Evolutionary conservation across 2,329 filamentous ascomycete genomes (phyloP).

Genomic region (Nigrospora sphaerica): DNA sequence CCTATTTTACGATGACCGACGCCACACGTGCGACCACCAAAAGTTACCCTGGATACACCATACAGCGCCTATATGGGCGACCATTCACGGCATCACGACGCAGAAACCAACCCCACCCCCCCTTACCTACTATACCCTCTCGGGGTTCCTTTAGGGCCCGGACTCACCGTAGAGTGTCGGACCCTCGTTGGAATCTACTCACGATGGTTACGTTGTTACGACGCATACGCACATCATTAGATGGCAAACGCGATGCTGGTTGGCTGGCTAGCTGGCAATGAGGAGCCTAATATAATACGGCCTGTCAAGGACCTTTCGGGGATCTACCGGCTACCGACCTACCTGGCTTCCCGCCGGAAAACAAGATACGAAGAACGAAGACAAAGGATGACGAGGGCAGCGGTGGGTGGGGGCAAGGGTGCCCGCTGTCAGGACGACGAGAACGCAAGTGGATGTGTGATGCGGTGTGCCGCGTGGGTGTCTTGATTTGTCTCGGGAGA

Average conservation of each 20-base stretch:
- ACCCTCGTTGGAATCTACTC: conserved; percentile 17
- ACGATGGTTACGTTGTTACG: conserved; percentile 30
- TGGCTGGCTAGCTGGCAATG: conserved; percentile 6
- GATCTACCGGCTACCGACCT: no score
- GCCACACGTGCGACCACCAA: conserved; percentile 8
- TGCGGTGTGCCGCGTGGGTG: no score
- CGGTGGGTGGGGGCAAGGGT: no score
- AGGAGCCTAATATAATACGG: conserved; percentile 1
- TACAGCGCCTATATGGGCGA: conserved; percentile 27
- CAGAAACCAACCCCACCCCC: conserved; percentile 24
- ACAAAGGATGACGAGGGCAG: no score
- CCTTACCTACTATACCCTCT: conserved; percentile 2
- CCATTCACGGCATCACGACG: conserved; percentile 28
- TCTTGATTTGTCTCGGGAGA: no score
- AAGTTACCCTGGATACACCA: conserved; percentile 25
- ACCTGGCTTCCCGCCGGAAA: no score
- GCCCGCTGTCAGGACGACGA: no score
- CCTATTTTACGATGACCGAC: conserved; percentile 21
- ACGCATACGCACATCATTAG: conserved; percentile 26
- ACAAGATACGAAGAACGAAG: no score
- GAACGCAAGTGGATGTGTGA: no score
- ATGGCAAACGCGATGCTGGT: conserved; percentile 15
- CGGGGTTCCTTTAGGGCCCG: not conserved
- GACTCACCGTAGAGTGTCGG: conserved; percentile 5
- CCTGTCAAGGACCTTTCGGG: not conserved